A percentile compares a stretch with the other conserved stretches of the same genome.
phyloP scores from a whole-genome alignment of 345 rosid species.

The Citrus hindsii region DNA sequence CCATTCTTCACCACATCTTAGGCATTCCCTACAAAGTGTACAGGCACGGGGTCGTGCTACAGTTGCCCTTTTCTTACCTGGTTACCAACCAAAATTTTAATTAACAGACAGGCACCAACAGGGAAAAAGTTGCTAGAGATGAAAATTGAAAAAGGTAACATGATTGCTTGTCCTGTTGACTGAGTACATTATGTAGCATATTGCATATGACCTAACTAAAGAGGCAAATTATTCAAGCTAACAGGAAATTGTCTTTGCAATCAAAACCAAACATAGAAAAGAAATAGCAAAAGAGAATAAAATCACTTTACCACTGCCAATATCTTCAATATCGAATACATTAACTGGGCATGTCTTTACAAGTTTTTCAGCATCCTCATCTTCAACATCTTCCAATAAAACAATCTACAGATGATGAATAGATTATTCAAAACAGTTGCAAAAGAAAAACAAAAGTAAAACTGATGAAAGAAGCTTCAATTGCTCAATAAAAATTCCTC shows the following conservation, averaged over 20 bases:
- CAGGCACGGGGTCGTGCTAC: slow-evolving; percentile 78
- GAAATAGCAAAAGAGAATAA: neutral
- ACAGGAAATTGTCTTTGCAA: neutral
- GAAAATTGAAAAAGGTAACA: neutral
- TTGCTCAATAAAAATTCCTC: slow-evolving; percentile 2
- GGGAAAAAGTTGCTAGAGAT: neutral
- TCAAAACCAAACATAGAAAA: neutral
- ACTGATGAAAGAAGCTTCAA: neutral
- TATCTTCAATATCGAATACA: slow-evolving; percentile 92
- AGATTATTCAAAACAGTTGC: neutral
- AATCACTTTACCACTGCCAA: slow-evolving; percentile 61
- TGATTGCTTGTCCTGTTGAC: neutral
- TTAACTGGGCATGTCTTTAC: slow-evolving; percentile 62
- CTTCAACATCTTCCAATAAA: slow-evolving; percentile 56
- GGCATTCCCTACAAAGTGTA: slow-evolving; percentile 86
- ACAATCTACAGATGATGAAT: slow-evolving; percentile 45
- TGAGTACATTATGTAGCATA: neutral
- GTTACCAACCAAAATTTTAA: slow-evolving; percentile 15
- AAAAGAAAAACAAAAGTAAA: neutral
- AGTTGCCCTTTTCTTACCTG: slow-evolving; percentile 75
- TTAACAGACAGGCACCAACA: neutral
- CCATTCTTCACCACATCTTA: slow-evolving; percentile 60
- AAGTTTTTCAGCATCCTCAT: slow-evolving; percentile 61
- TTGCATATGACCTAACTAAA: neutral
- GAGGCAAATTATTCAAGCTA: neutral